phyloP scores from a whole-genome alignment of 768 basidiomycete genomes.

The Boletus edulis region DNA sequence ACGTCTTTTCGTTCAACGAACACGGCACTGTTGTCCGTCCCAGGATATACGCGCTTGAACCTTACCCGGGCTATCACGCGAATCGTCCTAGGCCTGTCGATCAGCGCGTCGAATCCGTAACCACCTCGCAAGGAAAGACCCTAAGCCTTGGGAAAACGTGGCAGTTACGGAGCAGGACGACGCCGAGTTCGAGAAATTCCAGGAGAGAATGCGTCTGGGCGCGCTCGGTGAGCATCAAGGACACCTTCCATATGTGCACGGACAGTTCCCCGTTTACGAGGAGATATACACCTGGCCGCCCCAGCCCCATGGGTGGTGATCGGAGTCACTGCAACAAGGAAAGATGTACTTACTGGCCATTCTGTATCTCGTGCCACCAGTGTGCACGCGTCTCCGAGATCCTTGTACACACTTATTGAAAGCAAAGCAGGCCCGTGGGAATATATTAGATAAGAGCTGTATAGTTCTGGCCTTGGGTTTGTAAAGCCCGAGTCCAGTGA shows the following conservation, averaged over 20 bases:
- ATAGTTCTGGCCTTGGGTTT: no score
- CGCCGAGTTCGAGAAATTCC: constrained; percentile 3
- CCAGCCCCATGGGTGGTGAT: no score
- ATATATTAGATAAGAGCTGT: no score
- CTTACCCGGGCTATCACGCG: neutral
- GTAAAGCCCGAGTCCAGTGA: no score
- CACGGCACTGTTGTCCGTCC: constrained; percentile 9
- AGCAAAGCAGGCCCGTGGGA: no score
- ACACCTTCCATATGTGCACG: no score
- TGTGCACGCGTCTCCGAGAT: no score
- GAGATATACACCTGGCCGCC: neutral
- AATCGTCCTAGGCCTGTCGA: neutral
- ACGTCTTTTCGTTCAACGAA: constrained; percentile 11
- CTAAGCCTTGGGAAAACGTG: constrained; percentile 19
- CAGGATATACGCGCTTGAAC: neutral
- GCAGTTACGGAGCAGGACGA: constrained; percentile 15
- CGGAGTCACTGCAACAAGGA: no score
- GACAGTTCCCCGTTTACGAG: neutral
- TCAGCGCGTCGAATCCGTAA: neutral
- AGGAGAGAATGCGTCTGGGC: neutral
- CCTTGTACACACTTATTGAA: no score
- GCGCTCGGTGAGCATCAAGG: neutral
- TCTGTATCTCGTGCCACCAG: no score
- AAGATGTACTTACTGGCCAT: no score
- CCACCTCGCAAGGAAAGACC: neutral